Percentiles rank a stretch among this genome's conserved stretches.
phyloP scores from a whole-genome alignment of 73 alveolate genomes.

The Paramecium biaurelia region DNA sequence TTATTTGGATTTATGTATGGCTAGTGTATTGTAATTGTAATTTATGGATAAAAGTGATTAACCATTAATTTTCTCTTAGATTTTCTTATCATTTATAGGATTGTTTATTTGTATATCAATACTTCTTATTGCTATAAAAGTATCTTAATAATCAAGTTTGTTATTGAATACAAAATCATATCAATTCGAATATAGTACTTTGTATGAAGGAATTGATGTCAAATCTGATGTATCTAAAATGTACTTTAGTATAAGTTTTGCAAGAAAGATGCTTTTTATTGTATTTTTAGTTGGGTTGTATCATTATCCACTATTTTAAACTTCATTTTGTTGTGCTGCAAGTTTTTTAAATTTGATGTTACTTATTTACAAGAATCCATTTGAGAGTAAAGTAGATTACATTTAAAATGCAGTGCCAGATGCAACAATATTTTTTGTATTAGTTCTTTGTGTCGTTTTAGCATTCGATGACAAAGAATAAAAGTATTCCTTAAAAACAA shows the following conservation, averaged over 20 bases:
- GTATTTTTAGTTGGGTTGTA: background rate
- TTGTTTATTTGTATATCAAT: background rate
- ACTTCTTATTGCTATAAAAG: background rate
- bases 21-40: background rate
- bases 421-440: background rate
- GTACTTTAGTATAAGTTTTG: background rate
- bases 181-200: background rate
- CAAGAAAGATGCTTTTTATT: conserved; percentile 17
- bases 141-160: background rate
- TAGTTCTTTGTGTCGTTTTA: background rate
- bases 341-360: conserved; percentile 9
- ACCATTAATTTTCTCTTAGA: background rate
- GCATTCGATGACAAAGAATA: conserved; percentile 40
- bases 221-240: background rate
- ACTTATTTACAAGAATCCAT: background rate
- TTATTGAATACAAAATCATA: background rate
- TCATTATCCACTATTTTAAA: conserved; percentile 23
- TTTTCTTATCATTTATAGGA: background rate
- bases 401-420: background rate
- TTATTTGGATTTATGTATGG: background rate
- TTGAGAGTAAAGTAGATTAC: background rate
- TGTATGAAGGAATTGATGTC: conserved; percentile 34
- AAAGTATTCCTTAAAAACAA: background rate
- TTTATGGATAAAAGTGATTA: background rate
- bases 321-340: conserved; percentile 38